These are phyloP conservation scores for Neurospora africana DNA, from an alignment of 495 filamentous ascomycete genomes.

Conservation along the genomic window DNA sequence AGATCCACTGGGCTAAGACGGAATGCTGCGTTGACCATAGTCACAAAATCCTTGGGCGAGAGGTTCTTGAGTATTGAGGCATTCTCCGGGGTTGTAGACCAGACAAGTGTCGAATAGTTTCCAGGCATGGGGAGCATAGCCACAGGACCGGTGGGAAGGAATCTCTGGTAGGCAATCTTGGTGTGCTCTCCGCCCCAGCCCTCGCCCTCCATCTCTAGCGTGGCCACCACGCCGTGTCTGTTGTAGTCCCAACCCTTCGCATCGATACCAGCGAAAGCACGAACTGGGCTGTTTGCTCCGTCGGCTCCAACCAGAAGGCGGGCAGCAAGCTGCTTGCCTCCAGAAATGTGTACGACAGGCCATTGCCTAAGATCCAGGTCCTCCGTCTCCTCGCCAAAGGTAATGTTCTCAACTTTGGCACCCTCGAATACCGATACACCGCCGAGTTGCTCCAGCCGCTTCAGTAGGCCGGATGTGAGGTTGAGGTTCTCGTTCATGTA, in stretches of 20 bases:
- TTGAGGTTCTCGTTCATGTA: constrained; percentile 97
- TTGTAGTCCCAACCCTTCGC: constrained; percentile 89
- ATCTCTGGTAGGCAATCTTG: constrained; percentile 86
- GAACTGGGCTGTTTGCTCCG: constrained; percentile 87
- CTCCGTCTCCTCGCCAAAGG: constrained; percentile 57
- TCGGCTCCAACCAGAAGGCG: constrained; percentile 88
- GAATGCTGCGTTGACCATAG: constrained; percentile 92
- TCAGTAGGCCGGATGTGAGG: constrained; percentile 63
- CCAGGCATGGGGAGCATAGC: constrained; percentile 84
- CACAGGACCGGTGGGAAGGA: constrained; percentile 83
- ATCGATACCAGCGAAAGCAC: constrained; percentile 75
- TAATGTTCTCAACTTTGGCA: constrained; percentile 64
- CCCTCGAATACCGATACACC: constrained; percentile 61
- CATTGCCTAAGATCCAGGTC: constrained; percentile 71
- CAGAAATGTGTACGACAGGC: constrained; percentile 67
- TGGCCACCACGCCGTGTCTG: constrained; percentile 83
- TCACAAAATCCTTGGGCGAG: constrained; percentile 57
- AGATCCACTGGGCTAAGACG: constrained; percentile 70
- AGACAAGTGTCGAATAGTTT: constrained; percentile 75
- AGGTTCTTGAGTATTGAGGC: constrained; percentile 74
- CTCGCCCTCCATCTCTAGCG: constrained; percentile 55
- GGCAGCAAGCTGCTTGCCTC: constrained; percentile 54
- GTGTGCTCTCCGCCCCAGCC: constrained; percentile 42
- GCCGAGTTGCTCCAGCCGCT: constrained; percentile 56
- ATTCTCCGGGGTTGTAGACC: constrained; percentile 74